Percentiles rank a stretch among this genome's conserved stretches.
Evolutionary conservation across 1,284 basidiomycete species (phyloP).

Genomic region (Tetrapyrgos nigripes): DNA sequence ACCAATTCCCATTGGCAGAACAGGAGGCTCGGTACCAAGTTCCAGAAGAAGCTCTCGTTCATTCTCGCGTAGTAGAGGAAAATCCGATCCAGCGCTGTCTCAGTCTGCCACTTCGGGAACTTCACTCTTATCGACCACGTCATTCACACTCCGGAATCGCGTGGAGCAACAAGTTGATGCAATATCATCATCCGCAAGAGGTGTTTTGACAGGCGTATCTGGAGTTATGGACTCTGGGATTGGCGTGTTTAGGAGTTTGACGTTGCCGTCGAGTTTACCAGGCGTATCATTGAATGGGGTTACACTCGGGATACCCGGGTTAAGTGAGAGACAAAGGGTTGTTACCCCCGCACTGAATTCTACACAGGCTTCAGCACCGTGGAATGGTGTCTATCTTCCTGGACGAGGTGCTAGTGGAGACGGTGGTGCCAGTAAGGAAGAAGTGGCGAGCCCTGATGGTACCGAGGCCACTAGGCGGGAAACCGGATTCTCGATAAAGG

Average conservation of each 20-base stretch:
- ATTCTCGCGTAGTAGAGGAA: too few relatives aligned
- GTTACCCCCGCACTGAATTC: conserved; percentile 14
- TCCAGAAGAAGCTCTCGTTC: too few relatives aligned
- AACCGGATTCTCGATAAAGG: conserved; percentile 22
- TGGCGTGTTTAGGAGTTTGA: conserved; percentile 77
- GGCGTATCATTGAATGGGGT: not conserved
- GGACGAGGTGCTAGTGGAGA: conserved; percentile 24
- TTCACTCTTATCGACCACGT: conserved; percentile 5
- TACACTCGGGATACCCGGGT: conserved; percentile 3
- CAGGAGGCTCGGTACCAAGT: not conserved
- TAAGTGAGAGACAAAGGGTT: conserved; percentile 18
- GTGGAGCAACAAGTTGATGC: conserved; percentile 87
- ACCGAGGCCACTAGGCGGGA: conserved; percentile 54
- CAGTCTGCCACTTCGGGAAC: conserved; percentile 4
- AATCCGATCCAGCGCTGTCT: not conserved
- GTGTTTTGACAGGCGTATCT: conserved; percentile 71
- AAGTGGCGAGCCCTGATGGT: not conserved
- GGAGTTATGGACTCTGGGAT: conserved; percentile 85
- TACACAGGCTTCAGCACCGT: conserved; percentile 38
- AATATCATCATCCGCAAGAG: conserved; percentile 83
- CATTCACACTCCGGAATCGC: conserved; percentile 61
- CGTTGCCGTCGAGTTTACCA: not conserved
- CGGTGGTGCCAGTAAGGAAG: conserved; percentile 56
- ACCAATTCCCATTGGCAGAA: conserved; percentile 9
- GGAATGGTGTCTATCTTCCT: conserved; percentile 31